Conservation (phyloP, 1,139 yeast genomes). For the Torulaspora globosa region DNA sequence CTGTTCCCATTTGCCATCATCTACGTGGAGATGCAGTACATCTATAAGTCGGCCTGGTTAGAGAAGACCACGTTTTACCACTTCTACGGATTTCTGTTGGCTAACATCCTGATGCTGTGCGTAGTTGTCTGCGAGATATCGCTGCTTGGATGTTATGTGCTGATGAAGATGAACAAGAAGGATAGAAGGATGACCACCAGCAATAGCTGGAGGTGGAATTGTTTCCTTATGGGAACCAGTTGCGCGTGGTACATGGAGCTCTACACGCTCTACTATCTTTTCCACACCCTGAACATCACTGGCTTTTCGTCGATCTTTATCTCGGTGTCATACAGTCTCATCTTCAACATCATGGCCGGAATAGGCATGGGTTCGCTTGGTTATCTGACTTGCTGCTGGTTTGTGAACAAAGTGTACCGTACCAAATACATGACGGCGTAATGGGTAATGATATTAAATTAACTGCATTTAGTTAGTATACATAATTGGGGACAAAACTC, state of each 20-base stretch:
- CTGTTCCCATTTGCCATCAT: conserved; percentile 75
- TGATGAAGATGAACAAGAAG: conserved; percentile 42
- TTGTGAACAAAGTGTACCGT: conserved; percentile 22
- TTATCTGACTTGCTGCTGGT: conserved; percentile 40
- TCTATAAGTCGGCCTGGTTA: conserved; percentile 74
- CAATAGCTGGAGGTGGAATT: conserved; percentile 78
- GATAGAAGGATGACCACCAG: conserved; percentile 7
- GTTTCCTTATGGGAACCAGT: conserved; percentile 69
- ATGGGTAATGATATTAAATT: neutral
- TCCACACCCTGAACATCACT: conserved; percentile 50
- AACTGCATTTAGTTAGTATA: conserved; percentile 2
- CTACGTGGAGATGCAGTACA: conserved; percentile 69
- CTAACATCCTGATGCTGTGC: conserved; percentile 56
- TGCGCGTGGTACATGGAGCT: conserved; percentile 65
- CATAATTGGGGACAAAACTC: neutral
- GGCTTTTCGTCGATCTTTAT: conserved; percentile 69
- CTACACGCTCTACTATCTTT: conserved; percentile 66
- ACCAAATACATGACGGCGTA: conserved; percentile 9
- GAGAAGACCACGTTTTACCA: conserved; percentile 75
- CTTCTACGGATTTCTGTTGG: conserved; percentile 71
- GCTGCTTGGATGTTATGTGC: conserved; percentile 64
- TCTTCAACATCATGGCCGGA: conserved; percentile 61
- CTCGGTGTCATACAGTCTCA: conserved; percentile 67
- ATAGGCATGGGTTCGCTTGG: conserved; percentile 76
- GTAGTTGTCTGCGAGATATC: conserved; percentile 69